Conservation (phyloP, 2,329 filamentous ascomycete genomes). For the Penicillium hordei region DNA sequence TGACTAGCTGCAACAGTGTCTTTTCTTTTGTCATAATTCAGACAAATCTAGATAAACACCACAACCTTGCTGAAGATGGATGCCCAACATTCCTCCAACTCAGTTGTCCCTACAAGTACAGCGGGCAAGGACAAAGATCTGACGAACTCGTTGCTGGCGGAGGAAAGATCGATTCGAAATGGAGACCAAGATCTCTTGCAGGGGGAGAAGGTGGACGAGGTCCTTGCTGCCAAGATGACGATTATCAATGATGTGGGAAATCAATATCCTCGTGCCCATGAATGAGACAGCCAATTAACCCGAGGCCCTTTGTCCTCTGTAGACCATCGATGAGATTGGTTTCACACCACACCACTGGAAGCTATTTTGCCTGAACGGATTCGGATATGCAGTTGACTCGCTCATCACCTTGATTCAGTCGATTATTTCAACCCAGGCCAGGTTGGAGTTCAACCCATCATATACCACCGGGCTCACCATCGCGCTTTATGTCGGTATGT, state of each 20-base stretch:
- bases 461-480: conserved; percentile 40
- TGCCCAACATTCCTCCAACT: not conserved
- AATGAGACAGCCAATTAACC: not conserved
- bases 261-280: not conserved
- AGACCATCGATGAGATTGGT: conserved; percentile 57
- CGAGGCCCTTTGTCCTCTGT: not conserved
- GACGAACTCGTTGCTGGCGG: not conserved
- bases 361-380: conserved; percentile 62
- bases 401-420: conserved; percentile 41
- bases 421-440: conserved; percentile 27
- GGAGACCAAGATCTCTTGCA: conserved; percentile 9
- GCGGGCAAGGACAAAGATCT: not conserved
- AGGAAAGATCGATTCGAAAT: not conserved
- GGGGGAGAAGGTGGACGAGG: conserved; percentile 35
- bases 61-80: not conserved
- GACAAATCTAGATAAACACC: not conserved
- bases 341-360: conserved; percentile 61
- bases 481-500: conserved; percentile 44
- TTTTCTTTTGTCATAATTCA: not conserved
- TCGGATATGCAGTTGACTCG: conserved; percentile 50
- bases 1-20: not conserved
- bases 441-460: conserved; percentile 29
- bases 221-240: conserved; percentile 42
- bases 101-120: not conserved
- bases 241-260: conserved; percentile 35